Evolutionary conservation across 2,329 filamentous ascomycete genomes (phyloP).

Genomic region (Claviceps spartinae): DNA sequence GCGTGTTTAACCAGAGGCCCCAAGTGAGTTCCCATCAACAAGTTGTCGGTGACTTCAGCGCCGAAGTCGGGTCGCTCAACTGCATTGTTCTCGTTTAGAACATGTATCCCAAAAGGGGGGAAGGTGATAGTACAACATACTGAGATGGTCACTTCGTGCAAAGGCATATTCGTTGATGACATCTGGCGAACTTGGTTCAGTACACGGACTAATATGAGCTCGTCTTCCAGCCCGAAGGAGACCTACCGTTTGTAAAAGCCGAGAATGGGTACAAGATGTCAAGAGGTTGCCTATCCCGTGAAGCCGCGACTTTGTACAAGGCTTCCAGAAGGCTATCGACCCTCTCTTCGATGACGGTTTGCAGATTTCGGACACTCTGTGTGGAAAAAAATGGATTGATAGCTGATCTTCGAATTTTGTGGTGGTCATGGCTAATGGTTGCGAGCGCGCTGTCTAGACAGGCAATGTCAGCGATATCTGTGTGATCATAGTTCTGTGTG

Average conservation of each 20-base stretch:
- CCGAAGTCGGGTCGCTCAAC: conserved; percentile 23
- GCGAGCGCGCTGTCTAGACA: conserved; percentile 19
- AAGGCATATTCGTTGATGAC: conserved; percentile 28
- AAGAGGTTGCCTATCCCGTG: conserved; percentile 15
- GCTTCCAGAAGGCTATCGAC: conserved; percentile 20
- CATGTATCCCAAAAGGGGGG: neutral
- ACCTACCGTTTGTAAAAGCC: conserved; percentile 24
- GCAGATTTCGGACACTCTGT: conserved; percentile 23
- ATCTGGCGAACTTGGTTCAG: conserved; percentile 12
- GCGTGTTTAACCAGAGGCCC: conserved; percentile 23
- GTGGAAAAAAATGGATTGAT: conserved; percentile 25
- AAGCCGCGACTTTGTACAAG: conserved; percentile 16
- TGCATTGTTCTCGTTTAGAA: conserved; percentile 6
- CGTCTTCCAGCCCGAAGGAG: neutral
- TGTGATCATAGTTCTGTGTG: neutral
- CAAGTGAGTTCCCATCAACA: conserved; percentile 24
- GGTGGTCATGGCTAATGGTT: conserved; percentile 21
- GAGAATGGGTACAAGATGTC: conserved; percentile 25
- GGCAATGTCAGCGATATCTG: conserved; percentile 2
- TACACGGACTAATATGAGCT: neutral
- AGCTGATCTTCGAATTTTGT: conserved; percentile 20
- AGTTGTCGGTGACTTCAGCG: conserved; percentile 20
- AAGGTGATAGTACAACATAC: conserved; percentile 8
- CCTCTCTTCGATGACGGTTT: conserved; percentile 23
- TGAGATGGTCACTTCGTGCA: conserved; percentile 20